These are phyloP conservation scores for Fusarium acutatum DNA, from an alignment of 2,329 filamentous ascomycete genomes.

Conservation along the genomic window DNA sequence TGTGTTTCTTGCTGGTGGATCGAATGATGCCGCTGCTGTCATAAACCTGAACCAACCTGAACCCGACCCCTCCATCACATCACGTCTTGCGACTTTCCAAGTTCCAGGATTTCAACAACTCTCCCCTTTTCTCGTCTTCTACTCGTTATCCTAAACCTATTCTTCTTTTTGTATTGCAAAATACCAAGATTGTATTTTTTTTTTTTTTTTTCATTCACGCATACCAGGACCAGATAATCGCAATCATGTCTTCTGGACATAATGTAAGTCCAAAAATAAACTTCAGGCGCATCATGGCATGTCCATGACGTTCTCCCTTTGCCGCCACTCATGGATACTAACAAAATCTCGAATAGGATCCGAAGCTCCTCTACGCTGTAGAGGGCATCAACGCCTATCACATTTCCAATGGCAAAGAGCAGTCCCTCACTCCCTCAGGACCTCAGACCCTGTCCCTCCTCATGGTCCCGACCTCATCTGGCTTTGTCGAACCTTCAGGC, in stretches of 20 bases:
- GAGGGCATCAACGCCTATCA: constrained; percentile 92
- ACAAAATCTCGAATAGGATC: constrained; percentile 54
- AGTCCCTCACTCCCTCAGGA: constrained; percentile 82
- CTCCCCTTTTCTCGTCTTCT: constrained; percentile 8
- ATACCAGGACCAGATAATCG: not conserved
- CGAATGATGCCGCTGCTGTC: constrained; percentile 7
- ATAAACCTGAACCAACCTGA: constrained; percentile 12
- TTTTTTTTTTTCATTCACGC: not conserved
- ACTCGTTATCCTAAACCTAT: constrained; percentile 9
- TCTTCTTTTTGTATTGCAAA: not conserved
- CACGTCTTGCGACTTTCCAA: constrained; percentile 25
- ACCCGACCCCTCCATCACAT: constrained; percentile 31
- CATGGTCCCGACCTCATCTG: constrained; percentile 92
- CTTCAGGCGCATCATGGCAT: constrained; percentile 14
- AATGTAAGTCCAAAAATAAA: constrained; percentile 39
- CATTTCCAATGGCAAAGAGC: constrained; percentile 86
- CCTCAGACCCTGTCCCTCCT: constrained; percentile 91
- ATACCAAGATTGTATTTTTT: not conserved
- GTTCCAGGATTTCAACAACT: constrained; percentile 27
- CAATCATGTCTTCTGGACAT: constrained; percentile 44
- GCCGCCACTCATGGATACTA: constrained; percentile 3
- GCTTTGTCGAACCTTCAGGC: constrained; percentile 65
- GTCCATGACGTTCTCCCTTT: constrained; percentile 16
- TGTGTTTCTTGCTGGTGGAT: constrained; percentile 14
- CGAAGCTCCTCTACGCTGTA: constrained; percentile 75